These are phyloP conservation scores for Calocera viscosa DNA, from an alignment of 768 basidiomycete genomes.

Conservation along the genomic window DNA sequence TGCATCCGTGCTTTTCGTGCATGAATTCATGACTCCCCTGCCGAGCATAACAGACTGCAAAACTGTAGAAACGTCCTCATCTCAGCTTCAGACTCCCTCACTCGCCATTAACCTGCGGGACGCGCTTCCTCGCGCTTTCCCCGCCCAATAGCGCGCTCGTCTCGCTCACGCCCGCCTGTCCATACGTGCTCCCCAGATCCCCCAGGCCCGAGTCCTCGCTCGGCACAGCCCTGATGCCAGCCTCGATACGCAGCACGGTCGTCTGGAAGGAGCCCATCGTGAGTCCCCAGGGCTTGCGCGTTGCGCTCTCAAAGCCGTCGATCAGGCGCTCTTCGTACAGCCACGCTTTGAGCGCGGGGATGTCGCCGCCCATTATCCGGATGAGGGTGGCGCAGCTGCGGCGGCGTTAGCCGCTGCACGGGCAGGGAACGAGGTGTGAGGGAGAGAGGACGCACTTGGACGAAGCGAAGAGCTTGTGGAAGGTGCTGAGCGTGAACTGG, in stretches of 20 bases:
- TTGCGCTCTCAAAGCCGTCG: conserved; percentile 54
- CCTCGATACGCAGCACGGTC: conserved; percentile 8
- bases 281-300: conserved; percentile 44
- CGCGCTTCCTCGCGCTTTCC: no score
- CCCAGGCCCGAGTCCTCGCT: not conserved
- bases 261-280: conserved; percentile 47
- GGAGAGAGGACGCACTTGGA: conserved; percentile 44
- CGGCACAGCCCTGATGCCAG: not conserved
- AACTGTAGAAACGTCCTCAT: no score
- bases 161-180: not conserved
- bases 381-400: conserved; percentile 45
- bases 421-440: not conserved
- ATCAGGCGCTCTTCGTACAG: conserved; percentile 60
- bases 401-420: conserved; percentile 1
- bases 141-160: not conserved
- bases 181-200: not conserved
- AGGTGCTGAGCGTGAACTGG: conserved; percentile 38
- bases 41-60: no score
- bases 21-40: no score
- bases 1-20: no score
- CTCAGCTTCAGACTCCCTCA: no score
- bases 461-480: conserved; percentile 53
- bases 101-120: no score
- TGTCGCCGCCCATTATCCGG: conserved; percentile 52
- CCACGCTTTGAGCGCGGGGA: conserved; percentile 42